These are phyloP conservation scores for Ophiostoma australiae DNA, from an alignment of 2,329 filamentous ascomycete species.

Conservation along the genomic window DNA sequence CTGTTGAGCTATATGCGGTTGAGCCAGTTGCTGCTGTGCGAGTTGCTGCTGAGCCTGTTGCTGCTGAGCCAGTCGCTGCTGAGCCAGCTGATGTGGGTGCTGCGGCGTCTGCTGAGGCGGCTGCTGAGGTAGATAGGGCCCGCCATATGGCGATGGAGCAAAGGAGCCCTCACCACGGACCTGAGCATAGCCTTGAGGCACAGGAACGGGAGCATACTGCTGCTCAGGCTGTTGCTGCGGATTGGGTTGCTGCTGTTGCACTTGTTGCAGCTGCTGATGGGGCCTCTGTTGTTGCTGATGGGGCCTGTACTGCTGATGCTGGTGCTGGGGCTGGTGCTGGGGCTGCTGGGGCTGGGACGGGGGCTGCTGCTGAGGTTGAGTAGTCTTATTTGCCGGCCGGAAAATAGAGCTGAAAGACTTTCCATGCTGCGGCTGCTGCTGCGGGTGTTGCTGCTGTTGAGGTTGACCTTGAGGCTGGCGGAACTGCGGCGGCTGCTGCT, in stretches of 20 bases:
- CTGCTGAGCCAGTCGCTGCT: not conserved
- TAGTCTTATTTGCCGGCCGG: not conserved
- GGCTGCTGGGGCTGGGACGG: not conserved
- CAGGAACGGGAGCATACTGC: slow-evolving; percentile 38
- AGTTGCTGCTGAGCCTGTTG: not conserved
- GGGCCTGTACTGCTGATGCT: not conserved
- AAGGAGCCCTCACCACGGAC: slow-evolving; percentile 37
- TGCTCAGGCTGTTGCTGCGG: slow-evolving; percentile 30
- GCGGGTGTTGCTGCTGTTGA: not conserved
- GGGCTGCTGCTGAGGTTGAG: slow-evolving; percentile 13
- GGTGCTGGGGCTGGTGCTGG: not conserved
- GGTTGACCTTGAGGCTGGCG: not conserved
- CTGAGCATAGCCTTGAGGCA: slow-evolving; percentile 36
- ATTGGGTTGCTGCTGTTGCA: not conserved
- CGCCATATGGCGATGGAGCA: slow-evolving; percentile 31
- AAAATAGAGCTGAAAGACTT: slow-evolving; percentile 12
- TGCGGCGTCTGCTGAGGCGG: slow-evolving; percentile 13
- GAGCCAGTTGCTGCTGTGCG: not conserved
- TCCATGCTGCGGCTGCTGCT: not conserved
- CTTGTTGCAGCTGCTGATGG: not conserved
- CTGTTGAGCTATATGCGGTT: not conserved
- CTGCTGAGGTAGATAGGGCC: not conserved
- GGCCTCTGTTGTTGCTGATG: slow-evolving; percentile 10
- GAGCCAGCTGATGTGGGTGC: not conserved
- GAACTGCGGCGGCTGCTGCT: not conserved